A percentile compares a stretch with the other conserved stretches of the same genome.
Conservation (phyloP, 2,329 filamentous ascomycete genomes). For the Davidsoniella virescens region DNA sequence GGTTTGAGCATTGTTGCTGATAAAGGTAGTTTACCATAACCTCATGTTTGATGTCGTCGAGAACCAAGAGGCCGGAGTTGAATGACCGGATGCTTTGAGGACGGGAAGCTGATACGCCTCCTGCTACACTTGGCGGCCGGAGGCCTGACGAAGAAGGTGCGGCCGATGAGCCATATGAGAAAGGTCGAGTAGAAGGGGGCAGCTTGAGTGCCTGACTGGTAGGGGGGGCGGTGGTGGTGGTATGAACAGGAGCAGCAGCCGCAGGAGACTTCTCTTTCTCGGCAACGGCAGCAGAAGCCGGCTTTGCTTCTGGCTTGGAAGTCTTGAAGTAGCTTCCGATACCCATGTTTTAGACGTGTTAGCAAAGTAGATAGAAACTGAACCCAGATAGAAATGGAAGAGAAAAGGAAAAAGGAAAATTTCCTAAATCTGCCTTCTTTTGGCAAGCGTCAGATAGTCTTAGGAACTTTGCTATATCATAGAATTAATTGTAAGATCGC, state of each 20-base stretch:
- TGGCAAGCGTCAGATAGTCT: too few species aligned
- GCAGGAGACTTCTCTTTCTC: not conserved
- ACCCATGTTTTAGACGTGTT: constrained; percentile 31
- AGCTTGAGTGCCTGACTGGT: too few species aligned
- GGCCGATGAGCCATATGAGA: not conserved
- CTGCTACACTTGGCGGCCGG: not conserved
- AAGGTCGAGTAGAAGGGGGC: too few species aligned
- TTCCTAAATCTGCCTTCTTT: too few species aligned
- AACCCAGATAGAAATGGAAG: not conserved
- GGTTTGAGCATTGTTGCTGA: constrained; percentile 58
- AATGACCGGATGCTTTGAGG: not conserved
- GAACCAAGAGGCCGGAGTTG: constrained; percentile 29
- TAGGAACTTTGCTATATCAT: too few species aligned
- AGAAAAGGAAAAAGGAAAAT: not conserved
- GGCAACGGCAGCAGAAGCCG: not conserved
- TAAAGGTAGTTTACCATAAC: constrained; percentile 74
- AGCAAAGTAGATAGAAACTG: not conserved
- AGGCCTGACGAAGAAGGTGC: not conserved
- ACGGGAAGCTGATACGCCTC: not conserved
- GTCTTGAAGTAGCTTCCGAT: constrained; percentile 45
- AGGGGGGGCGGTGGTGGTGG: not conserved
- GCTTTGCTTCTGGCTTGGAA: not conserved
- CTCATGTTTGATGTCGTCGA: constrained; percentile 63
- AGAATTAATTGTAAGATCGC: too few species aligned
- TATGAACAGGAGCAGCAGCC: not conserved